These are phyloP conservation scores for Paramecium caudatum DNA, from an alignment of 73 alveolate genomes.

Conservation along the genomic window DNA sequence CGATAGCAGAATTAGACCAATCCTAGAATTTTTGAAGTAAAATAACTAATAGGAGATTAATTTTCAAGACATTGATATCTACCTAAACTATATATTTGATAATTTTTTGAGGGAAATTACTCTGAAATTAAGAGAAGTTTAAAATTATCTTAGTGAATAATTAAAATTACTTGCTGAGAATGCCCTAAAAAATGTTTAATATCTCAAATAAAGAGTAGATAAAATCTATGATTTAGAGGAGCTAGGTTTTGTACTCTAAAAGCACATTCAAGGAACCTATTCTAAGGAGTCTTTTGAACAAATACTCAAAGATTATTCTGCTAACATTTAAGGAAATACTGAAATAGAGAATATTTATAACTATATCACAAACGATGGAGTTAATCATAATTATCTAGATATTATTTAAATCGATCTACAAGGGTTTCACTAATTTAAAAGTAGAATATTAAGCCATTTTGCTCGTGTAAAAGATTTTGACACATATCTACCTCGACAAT, in stretches of 20 bases:
- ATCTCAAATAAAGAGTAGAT: background rate
- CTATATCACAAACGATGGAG: slow-evolving; percentile 32
- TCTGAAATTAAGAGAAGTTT: slow-evolving; percentile 4
- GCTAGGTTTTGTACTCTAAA: background rate
- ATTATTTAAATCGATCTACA: slow-evolving; percentile 20
- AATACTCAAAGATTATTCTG: slow-evolving; percentile 22
- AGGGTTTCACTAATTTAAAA: slow-evolving; percentile 30
- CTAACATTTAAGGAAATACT: slow-evolving; percentile 29
- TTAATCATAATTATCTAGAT: slow-evolving; percentile 65
- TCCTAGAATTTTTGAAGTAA: slow-evolving; percentile 20
- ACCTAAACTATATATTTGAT: background rate
- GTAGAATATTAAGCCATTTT: slow-evolving; percentile 16
- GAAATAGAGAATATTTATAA: slow-evolving; percentile 42
- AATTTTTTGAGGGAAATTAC: slow-evolving; percentile 21
- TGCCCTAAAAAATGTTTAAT: slow-evolving; percentile 18
- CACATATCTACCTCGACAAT: background rate
- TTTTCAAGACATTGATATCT: background rate
- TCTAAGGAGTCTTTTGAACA: slow-evolving; percentile 34
- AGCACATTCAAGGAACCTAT: slow-evolving; percentile 2
- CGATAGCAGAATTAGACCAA: background rate
- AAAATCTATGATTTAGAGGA: background rate
- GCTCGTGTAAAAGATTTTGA: slow-evolving; percentile 56
- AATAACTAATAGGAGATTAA: background rate
- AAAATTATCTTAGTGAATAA: background rate
- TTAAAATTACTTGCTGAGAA: background rate